Percentiles rank a stretch among this genome's conserved stretches.
Conservation (phyloP, 2,329 filamentous ascomycete species). For the Penicillium sp. region DNA sequence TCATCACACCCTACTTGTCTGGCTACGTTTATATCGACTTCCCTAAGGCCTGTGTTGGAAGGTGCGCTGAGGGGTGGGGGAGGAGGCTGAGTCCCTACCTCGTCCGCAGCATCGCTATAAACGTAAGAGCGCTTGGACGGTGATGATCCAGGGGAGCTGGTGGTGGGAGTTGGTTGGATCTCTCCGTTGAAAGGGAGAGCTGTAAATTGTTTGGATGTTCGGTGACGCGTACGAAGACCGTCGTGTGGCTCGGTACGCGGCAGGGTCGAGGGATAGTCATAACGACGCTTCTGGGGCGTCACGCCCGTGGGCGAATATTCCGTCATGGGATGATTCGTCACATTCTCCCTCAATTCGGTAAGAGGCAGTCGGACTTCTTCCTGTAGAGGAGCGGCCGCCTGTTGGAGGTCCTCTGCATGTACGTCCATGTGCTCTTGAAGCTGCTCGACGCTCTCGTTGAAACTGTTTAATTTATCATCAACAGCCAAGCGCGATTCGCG, state of each 20-base stretch:
- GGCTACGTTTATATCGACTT: conserved; percentile 56
- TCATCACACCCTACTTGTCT: conserved; percentile 33
- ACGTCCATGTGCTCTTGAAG: conserved; percentile 70
- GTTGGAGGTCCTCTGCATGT: conserved; percentile 62
- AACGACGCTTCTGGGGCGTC: conserved; percentile 80
- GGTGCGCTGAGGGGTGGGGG: conserved; percentile 33
- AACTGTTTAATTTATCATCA: conserved; percentile 69
- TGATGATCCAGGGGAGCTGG: conserved; percentile 37
- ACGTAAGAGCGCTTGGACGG: conserved; percentile 56
- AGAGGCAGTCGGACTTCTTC: conserved; percentile 70
- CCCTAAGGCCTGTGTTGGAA: conserved; percentile 52
- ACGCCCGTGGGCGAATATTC: conserved; percentile 86
- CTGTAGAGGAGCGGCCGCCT: conserved; percentile 64
- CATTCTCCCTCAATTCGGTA: conserved; percentile 69
- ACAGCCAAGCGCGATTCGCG: conserved; percentile 75
- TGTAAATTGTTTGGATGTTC: conserved; percentile 44
- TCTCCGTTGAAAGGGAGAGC: conserved; percentile 38
- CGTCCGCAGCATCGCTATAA: conserved; percentile 54
- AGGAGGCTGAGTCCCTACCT: conserved; percentile 39
- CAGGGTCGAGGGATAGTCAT: conserved; percentile 77
- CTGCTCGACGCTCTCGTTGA: conserved; percentile 68
- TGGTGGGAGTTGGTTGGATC: conserved; percentile 23
- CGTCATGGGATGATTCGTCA: conserved; percentile 66
- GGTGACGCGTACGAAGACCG: conserved; percentile 57
- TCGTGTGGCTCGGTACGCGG: conserved; percentile 74